Evolutionary conservation across 1,284 basidiomycete genomes (phyloP), one percentile per base, ranked within the genome.

Genomic region (Gomphus sp.): DNA sequence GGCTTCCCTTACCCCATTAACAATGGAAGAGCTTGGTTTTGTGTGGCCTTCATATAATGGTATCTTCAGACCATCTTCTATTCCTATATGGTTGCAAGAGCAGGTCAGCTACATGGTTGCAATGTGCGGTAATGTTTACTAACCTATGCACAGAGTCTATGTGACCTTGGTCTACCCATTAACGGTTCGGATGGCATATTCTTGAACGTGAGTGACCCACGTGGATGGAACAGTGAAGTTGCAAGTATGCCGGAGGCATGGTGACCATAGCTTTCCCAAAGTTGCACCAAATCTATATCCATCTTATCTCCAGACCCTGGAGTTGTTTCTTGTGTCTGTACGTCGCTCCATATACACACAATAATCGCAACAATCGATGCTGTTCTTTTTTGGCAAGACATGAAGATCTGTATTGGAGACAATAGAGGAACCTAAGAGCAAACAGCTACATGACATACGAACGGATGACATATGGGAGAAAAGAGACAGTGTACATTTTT

Each of bases 101-200:
- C 85, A 89, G 76, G 86, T 86, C 37, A 53, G 76, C 69, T 54
- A 37, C 37, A 41, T 18, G 55, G 62, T 59, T 50, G 49, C 7
- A 12, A 31, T 31, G 31, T 50, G 31, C 2, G n/a, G 25, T 14
- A 6, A 50, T 5, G 4, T 50, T 47, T n/a, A 49, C 43, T 44
- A 12, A 3, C 22, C 12, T 16, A 11, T 55, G 63, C 61, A 50
- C 71, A 93, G 89, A 93, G 83, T 67, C 73, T 93, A 62, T 84
- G 87, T 22, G 92, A 95, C 70, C 82, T 95, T 6, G 91, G 92
- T 16, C 73, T 94, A 52, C 92, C 92, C n/a, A 78, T 85, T 49
- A 93, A 93, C 66, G 92, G 91, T 50, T 89, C 87, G 5, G 92
- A 95, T 65, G 91, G 88, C 7, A 86, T 94, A 56, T 94, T 95